Conservation (phyloP, 345 rosid species). For the Moricandia moricandioides region DNA sequence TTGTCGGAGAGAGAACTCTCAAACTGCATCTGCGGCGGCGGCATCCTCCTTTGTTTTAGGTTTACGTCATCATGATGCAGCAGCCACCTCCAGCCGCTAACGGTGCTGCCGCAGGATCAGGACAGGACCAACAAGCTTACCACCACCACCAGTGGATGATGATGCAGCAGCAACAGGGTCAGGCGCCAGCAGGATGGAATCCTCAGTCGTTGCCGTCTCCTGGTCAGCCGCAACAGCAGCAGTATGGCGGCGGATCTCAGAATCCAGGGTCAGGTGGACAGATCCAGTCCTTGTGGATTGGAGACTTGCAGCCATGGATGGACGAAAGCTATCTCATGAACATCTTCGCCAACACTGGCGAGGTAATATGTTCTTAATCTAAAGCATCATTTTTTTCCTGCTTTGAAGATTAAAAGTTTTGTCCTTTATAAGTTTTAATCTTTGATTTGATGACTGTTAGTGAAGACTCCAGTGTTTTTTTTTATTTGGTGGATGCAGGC, state of each 20-base stretch:
- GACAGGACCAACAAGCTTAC: slow-evolving; percentile 40
- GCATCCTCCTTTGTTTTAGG: slow-evolving; percentile 21
- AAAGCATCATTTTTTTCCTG: not conserved
- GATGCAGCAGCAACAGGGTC: slow-evolving; percentile 51
- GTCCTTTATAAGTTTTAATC: not conserved
- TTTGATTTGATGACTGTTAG: not conserved
- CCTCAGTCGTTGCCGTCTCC: slow-evolving; percentile 71
- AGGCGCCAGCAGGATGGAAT: slow-evolving; percentile 70
- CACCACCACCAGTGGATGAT: slow-evolving; percentile 62
- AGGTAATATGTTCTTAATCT: slow-evolving; percentile 41
- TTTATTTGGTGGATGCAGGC: slow-evolving; percentile 35
- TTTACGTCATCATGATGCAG: slow-evolving; percentile 58
- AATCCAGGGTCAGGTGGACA: slow-evolving; percentile 39
- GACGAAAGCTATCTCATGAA: slow-evolving; percentile 70
- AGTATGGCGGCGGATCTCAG: slow-evolving; percentile 41
- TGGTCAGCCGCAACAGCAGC: slow-evolving; percentile 37
- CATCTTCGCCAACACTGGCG: slow-evolving; percentile 57
- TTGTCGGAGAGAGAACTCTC: not conserved
- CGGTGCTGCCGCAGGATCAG: slow-evolving; percentile 38
- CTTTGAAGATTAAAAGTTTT: not conserved
- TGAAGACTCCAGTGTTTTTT: not conserved
- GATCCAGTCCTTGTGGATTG: slow-evolving; percentile 86
- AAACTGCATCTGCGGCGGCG: not conserved
- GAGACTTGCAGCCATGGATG: slow-evolving; percentile 91
- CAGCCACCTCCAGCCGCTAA: slow-evolving; percentile 62